These are phyloP conservation scores for Leccinum subrobustum DNA, from an alignment of 1,284 basidiomycete species.

Conservation along the genomic window DNA sequence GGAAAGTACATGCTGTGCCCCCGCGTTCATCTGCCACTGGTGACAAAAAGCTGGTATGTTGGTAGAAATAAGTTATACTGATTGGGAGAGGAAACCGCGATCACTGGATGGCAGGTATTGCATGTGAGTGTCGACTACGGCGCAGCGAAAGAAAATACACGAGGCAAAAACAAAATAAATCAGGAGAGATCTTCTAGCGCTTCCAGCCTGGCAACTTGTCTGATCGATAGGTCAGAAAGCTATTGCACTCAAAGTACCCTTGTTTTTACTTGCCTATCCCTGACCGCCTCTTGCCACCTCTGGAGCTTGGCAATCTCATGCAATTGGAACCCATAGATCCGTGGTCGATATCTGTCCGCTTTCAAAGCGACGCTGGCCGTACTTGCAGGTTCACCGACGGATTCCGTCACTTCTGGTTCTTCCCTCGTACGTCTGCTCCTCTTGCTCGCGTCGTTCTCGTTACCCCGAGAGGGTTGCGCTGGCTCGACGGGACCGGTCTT, in stretches of 20 bases:
- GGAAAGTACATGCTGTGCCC: not conserved
- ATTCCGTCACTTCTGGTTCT: conserved; percentile 50
- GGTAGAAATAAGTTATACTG: not conserved
- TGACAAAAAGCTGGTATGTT: not conserved
- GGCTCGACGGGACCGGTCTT: conserved; percentile 70
- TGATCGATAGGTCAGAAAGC: conserved; percentile 16
- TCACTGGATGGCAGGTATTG: not conserved
- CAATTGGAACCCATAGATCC: conserved; percentile 93
- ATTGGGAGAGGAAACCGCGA: not conserved
- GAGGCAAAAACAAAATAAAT: conserved; percentile 8
- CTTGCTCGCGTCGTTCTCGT: conserved; percentile 38
- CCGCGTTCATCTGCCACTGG: not conserved
- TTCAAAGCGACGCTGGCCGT: conserved; percentile 82
- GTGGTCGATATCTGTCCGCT: conserved; percentile 86
- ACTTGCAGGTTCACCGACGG: conserved; percentile 60
- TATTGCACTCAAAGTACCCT: not conserved
- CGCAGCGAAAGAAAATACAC: conserved; percentile 3
- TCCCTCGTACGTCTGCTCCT: conserved; percentile 51
- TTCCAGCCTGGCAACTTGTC: conserved; percentile 33
- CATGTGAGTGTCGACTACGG: conserved; percentile 6
- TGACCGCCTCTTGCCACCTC: conserved; percentile 88
- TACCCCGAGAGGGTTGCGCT: conserved; percentile 25
- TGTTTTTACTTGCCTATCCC: conserved; percentile 68
- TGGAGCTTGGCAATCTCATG: conserved; percentile 91
- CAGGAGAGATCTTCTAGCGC: conserved; percentile 33